A percentile compares a stretch with the other conserved stretches of the same genome.
Evolutionary conservation across 2,329 filamentous ascomycete genomes (phyloP).

Genomic region (Fusarium gaditjirri): DNA sequence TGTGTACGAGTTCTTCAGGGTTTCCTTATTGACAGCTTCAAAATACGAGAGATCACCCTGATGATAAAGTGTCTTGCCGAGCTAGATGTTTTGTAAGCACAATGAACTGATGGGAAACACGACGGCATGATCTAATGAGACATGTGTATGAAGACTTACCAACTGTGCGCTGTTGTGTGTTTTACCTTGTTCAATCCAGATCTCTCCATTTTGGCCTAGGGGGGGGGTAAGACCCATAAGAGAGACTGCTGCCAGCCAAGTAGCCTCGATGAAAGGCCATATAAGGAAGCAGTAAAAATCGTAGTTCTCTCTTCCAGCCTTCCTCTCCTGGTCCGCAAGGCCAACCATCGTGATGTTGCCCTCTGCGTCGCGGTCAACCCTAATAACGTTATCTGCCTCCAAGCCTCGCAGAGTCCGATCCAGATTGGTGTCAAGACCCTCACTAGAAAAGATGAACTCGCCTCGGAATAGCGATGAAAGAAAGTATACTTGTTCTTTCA

Average conservation of each 20-base stretch:
- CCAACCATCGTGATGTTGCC: conserved; percentile 74
- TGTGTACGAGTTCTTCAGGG: conserved; percentile 90
- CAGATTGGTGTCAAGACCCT: conserved; percentile 83
- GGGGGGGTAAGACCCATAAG: conserved; percentile 88
- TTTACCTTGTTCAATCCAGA: conserved; percentile 82
- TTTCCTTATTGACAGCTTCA: conserved; percentile 98
- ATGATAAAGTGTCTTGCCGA: conserved; percentile 96
- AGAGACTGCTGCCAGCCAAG: conserved; percentile 90
- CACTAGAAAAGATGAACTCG: conserved; percentile 95
- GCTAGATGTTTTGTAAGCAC: conserved; percentile 55
- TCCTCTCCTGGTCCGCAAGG: conserved; percentile 79
- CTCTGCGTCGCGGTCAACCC: conserved; percentile 67
- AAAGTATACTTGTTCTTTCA: conserved; percentile 85
- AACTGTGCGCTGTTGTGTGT: conserved; percentile 85
- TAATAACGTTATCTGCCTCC: conserved; percentile 81
- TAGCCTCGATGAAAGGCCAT: conserved; percentile 97
- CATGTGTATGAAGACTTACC: conserved; percentile 56
- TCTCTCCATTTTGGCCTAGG: conserved; percentile 63
- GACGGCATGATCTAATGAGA: neutral
- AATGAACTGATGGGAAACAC: neutral
- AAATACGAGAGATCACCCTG: conserved; percentile 98
- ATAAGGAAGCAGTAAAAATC: conserved; percentile 99
- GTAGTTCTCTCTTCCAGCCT: conserved; percentile 88
- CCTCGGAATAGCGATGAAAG: conserved; percentile 93
- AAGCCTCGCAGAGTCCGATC: conserved; percentile 81